Evolutionary conservation across 1,139 yeast species (phyloP).

Genomic region (Pichia sp.): DNA sequence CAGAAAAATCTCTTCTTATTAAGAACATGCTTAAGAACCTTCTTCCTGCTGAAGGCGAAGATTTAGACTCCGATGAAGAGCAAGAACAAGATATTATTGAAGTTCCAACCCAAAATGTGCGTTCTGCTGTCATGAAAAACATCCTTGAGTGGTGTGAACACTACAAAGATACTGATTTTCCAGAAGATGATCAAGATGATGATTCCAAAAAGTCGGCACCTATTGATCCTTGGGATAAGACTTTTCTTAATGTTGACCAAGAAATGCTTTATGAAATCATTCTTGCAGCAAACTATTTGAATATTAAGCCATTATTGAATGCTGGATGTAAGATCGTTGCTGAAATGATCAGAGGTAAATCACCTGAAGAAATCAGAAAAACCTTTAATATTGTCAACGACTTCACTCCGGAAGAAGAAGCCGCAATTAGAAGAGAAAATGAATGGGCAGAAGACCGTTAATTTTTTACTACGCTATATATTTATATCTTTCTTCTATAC

Average conservation of each 20-base stretch:
- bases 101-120: slow-evolving; percentile 87
- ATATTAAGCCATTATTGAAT: slow-evolving; percentile 86
- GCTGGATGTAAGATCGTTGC: slow-evolving; percentile 98
- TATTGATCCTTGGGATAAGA: slow-evolving; percentile 94
- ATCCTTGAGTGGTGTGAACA: slow-evolving; percentile 97
- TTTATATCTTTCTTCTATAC: neutral
- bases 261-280: slow-evolving; percentile 97
- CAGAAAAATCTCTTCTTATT: slow-evolving; percentile 81
- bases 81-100: slow-evolving; percentile 53
- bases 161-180: slow-evolving; percentile 78
- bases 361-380: slow-evolving; percentile 95
- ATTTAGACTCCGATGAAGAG: slow-evolving; percentile 35
- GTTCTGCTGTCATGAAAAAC: slow-evolving; percentile 80
- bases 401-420: slow-evolving; percentile 97
- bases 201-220: slow-evolving; percentile 80
- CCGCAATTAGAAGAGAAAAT: slow-evolving; percentile 93
- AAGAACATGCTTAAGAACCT: slow-evolving; percentile 87
- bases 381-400: slow-evolving; percentile 94
- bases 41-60: slow-evolving; percentile 53
- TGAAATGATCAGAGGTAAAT: slow-evolving; percentile 93
- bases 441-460: slow-evolving; percentile 99
- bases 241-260: slow-evolving; percentile 92
- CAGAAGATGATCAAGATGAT: slow-evolving; percentile 67
- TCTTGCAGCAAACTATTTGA: slow-evolving; percentile 90
- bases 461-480: neutral